A percentile compares a stretch with the other conserved stretches of the same genome.
Evolutionary conservation across 441 rosid species (phyloP).

Genomic region (Pelargonium exstipulatum): DNA sequence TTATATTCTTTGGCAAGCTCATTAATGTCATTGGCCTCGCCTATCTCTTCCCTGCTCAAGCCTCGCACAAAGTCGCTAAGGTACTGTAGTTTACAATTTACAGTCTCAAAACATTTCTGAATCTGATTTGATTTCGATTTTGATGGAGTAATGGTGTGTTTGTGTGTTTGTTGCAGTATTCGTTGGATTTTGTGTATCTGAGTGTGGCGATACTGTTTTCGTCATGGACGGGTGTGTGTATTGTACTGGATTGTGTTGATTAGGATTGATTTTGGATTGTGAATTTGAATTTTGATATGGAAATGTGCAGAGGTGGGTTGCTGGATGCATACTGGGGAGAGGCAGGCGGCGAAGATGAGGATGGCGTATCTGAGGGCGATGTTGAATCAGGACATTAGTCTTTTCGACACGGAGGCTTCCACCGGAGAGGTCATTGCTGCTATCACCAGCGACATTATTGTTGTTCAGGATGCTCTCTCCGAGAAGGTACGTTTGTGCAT

Average conservation of each 20-base stretch:
- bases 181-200: slow-evolving; percentile 86
- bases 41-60: slow-evolving; percentile 8
- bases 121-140: neutral
- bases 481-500: slow-evolving; percentile 50
- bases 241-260: neutral
- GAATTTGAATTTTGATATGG: neutral
- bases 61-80: slow-evolving; percentile 6
- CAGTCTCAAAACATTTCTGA: too few relatives aligned
- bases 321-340: slow-evolving; percentile 63
- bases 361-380: slow-evolving; percentile 41
- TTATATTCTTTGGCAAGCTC: slow-evolving; percentile 8
- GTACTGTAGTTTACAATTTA: neutral
- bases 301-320: slow-evolving; percentile 50
- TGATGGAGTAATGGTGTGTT: slow-evolving; percentile 1
- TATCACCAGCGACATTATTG: slow-evolving; percentile 47
- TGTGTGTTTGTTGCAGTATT: slow-evolving; percentile 50
- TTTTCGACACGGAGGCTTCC: slow-evolving; percentile 54
- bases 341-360: slow-evolving; percentile 44
- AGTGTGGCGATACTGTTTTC: slow-evolving; percentile 79
- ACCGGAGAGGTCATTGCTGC: slow-evolving; percentile 46
- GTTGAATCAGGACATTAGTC: slow-evolving; percentile 52
- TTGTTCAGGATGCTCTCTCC: slow-evolving; percentile 59
- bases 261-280: neutral
- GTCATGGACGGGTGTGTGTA: slow-evolving; percentile 68
- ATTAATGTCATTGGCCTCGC: neutral